Evolutionary conservation across 768 basidiomycete species (phyloP), one percentile per base, ranked within the genome.

Genomic region (Pisolithus microcarpus): DNA sequence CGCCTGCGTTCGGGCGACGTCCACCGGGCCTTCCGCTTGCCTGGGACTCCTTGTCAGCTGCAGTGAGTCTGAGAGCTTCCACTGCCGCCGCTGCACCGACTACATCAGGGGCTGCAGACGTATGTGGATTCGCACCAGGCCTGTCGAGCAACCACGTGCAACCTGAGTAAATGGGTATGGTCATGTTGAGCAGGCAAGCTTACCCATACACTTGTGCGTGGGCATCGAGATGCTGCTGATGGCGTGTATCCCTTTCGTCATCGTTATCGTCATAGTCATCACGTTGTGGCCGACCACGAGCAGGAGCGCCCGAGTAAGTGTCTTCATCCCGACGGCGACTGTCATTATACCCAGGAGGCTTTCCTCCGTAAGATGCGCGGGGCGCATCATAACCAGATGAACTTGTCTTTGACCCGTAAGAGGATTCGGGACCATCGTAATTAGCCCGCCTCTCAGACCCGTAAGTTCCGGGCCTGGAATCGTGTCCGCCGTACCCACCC

Each of bases 201-300:
- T 38, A 68, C 65, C 53, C 65, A 28, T 66, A 68, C 31, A 67
- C 66, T 34, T 65, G 66, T 7, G 51, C 52, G 21, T 66, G 66
- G n/a, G 65, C 65, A 18, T 62, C 59, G 2, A 57, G 46, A 0
- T 64, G 66, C 1, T 56, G 13, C 15, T 45, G 49, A 46, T 64
- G 59, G 62, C 19, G 51, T 18, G 19, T 53, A 54, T 0, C 50
- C 55, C 43, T 49, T 36, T 34, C 37, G 31, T 23, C 43, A 8
- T 54, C 52, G 37, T 46, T 21, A 8, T 51, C 54, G 36, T 39
- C 26, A 7, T 49, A 19, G 21, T 49, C 24, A n/a, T 31, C 9
- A 19, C 18, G 24, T 26, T 26, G 48, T 19, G 48, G 38, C 8
- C 39, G 48, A 36, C 24, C 18, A n/a, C 16, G 48, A 2, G 48